Evolutionary conservation across 306 rosid genomes (phyloP), one percentile per base, ranked within the genome.

Genomic region (Lotus japonicus): DNA sequence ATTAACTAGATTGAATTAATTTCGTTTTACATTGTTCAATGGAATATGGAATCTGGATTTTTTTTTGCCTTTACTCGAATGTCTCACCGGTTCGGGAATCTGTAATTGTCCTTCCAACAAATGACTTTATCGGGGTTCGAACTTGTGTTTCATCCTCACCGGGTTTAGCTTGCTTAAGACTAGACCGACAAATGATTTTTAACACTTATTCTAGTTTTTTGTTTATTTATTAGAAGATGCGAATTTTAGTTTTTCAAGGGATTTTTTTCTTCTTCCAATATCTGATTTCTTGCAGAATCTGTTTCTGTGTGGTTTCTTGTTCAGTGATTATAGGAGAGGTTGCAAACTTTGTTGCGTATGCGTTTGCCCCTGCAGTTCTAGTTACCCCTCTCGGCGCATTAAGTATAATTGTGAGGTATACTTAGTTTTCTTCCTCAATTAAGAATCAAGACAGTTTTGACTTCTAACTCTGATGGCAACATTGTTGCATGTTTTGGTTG

Each of bases 351-450:
- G 68, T 83, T 67, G 97, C 97, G 0, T 91, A 91, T 73, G 97
- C 96, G 35, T 91, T 88, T 85, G 91, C 97, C 57, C 97, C 97
- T 2, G 96, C 96, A 21, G 86, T 91, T 50, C 88, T 91, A 13
- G 97, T 91, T 63, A 88, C 97, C 21, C 97, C 97, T 33, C 95
- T 91, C 9, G 97, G 97, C n/a, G 97, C 97, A 46, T 66, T 91
- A 71, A 91, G 97, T 50, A 89, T 91, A 38, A 91, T 91, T 9
- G 84, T 91, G 54, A 91, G 97, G 97, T 88, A 83, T 73, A 51
- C 73, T 17, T 59, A 12, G 10, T 67, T 84, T 77, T 58, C 39
- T 45, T 63, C 45, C 45, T 70, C 42, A 45, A 16, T 56, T 48
- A 41, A 31, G 21, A 59, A 46, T 72, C 52, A 26, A 13, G 46